Conservation (phyloP, 441 rosid genomes). For the Euphorbia celastroides region DNA sequence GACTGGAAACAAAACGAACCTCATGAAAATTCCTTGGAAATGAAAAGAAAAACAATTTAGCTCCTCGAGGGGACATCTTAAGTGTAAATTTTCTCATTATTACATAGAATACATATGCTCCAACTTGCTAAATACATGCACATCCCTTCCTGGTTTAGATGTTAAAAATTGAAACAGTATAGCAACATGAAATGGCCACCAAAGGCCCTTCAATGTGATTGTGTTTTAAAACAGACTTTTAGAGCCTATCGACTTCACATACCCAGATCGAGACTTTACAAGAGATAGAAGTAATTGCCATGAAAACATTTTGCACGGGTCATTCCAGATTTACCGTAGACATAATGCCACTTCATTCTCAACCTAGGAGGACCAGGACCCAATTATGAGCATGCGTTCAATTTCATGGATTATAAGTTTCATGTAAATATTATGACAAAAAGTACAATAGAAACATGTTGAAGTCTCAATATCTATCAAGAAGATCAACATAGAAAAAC, state of each 20-base stretch:
- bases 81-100: not conserved
- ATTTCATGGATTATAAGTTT: not conserved
- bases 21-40: not conserved
- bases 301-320: not conserved
- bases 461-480: not conserved
- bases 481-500: not conserved
- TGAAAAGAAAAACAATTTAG: not conserved
- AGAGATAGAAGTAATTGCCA: not conserved
- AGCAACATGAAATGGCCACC: not conserved
- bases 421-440: not conserved
- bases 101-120: not conserved
- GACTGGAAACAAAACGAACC: constrained; percentile 40
- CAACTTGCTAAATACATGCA: not conserved
- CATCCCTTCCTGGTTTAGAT: not conserved
- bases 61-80: not conserved
- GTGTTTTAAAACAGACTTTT: not conserved
- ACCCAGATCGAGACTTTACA: not conserved
- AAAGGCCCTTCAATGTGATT: not conserved
- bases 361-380: not conserved
- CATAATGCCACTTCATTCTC: not conserved
- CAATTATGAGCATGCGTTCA: not conserved
- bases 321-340: not conserved
- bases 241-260: not conserved
- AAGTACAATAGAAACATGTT: not conserved
- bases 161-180: not conserved